Evolutionary conservation across 2,329 filamentous ascomycete genomes (phyloP), one percentile per base, ranked within the genome.

Genomic region (Reticulascus tulasneorum): DNA sequence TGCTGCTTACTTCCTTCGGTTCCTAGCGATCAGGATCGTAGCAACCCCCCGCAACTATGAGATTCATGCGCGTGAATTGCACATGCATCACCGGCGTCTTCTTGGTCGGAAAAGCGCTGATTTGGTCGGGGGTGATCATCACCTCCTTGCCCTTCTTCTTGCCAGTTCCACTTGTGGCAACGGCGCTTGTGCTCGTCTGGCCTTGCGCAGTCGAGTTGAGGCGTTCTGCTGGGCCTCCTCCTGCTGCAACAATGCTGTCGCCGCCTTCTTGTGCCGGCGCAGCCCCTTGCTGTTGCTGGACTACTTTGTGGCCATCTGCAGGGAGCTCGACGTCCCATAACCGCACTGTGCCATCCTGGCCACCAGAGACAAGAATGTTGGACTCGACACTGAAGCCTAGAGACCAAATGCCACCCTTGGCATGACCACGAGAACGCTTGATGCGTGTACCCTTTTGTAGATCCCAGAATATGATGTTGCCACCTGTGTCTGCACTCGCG

Each of bases 401-500:
- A 6, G 86, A 93, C 80, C 88, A 94, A 48, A 98, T 90, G 9
- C 91, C 91, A 23, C 89, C 90, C 57, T 94, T 93, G 23, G 82
- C 89, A 53, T 98, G 93, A 4, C 93, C 93, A 27, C 89, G 84
- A 68, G 94, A 94, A 28, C 88, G 84, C 72, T 98, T 98, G 54
- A 93, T 81, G 16, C 87, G 77, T 15, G 81, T 79, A 6, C 90
- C 93, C 35, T 87, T 85, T n/a, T 80, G 80, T 13, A 98, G 75
- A 53, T 95, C 90, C 93, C 93, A 98, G 41, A 98, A 78, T 49
- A 94, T 80, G 43, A 98, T 97, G 44, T 86, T 90, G 22, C 93
- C 93, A 5, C 84, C 79, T 40, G 85, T 79, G 55, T 97, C 93
- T 6, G 85, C 93, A 36, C 86, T 94, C 8, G 93, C 93, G n/a